Percentiles rank a stretch among this genome's conserved stretches.
Conservation (phyloP, 1,284 basidiomycete genomes). For the Ustilago bromivora region DNA sequence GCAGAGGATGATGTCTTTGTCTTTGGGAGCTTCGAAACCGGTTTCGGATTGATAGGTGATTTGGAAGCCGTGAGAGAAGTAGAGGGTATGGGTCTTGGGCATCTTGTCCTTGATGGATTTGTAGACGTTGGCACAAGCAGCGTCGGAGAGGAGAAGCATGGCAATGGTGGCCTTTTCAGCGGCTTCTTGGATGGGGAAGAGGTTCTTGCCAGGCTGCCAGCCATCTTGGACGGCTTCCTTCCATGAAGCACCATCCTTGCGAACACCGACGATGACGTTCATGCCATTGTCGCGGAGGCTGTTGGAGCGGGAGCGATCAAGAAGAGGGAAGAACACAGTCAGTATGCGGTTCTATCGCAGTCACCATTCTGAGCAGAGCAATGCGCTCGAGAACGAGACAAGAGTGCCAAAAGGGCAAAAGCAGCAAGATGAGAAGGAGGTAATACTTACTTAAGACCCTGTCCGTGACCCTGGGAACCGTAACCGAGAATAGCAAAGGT, state of each 20-base stretch:
- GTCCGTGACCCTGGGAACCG: slow-evolving; percentile 94
- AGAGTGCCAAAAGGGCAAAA: neutral
- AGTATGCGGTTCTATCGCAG: slow-evolving; percentile 8
- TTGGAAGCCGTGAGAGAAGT: slow-evolving; percentile 99
- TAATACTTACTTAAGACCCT: slow-evolving; percentile 81
- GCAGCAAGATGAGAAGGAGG: neutral
- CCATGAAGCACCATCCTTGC: slow-evolving; percentile 96
- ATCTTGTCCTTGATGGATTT: slow-evolving; percentile 83
- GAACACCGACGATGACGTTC: slow-evolving; percentile 98
- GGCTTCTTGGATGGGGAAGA: slow-evolving; percentile 98
- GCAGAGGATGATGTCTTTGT: slow-evolving; percentile 98
- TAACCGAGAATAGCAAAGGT: slow-evolving; percentile 94
- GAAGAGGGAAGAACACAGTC: slow-evolving; percentile 2
- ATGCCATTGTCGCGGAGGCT: slow-evolving; percentile 95
- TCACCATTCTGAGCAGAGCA: neutral
- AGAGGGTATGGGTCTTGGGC: slow-evolving; percentile 99
- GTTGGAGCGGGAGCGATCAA: neutral
- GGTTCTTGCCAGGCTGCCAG: slow-evolving; percentile 97
- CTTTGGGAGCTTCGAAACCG: slow-evolving; percentile 87
- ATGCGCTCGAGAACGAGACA: neutral
- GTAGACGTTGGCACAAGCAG: slow-evolving; percentile 97
- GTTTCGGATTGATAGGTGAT: slow-evolving; percentile 98
- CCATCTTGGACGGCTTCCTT: slow-evolving; percentile 94
- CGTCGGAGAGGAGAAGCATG: slow-evolving; percentile 99
- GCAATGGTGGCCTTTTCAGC: slow-evolving; percentile 96